Base-by-base conservation (phyloP, 305 asterid genomes). In the Nicotiana rustica region DNA sequence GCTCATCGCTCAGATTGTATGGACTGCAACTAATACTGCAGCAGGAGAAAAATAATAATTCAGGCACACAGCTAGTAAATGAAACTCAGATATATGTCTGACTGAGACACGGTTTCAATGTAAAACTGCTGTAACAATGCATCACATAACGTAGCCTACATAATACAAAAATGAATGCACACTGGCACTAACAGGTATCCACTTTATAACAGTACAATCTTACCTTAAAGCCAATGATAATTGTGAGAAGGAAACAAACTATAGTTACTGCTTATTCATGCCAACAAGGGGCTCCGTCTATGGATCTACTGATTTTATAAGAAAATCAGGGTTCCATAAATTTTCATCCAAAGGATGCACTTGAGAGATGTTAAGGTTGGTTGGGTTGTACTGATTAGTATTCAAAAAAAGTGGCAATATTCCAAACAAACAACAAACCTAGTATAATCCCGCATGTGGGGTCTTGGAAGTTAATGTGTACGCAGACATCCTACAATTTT, bases 1-100 rank as follows among this genome's bases (percentile, higher is more conserved):
- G 68, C 57, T 56, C 41, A 67, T 31, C 18, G 10, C 85, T 85
- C 88, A 88, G 86, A 89, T 90, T 78, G 90, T 84, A 79, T 67
- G 88, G 33, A 85, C n/a, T 17, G 82, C 95, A 86, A 92, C 85
- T 80, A 92, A 77, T 84, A 90, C 98, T 95, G 97, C 91, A 87
- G 49, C 67, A 56, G 64, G 64, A 60, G 0, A 76, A 49, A 86
- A 33, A 78, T 13, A 60, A 79, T 21, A n/a, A 56, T 1, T 2
- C 65, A 71, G 86, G 81, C 25, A 56, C 65, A 36, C 19, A 62
- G 77, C 67, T 56, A 36, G 33, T 59, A 31, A 44, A 80, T 44
- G 83, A 80, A 80, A 80, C 83, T 47, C 59, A 56, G 35, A 10
- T 35, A 10, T 68, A 10, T 57, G 55, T 47, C 21, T 41, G 64